Evolutionary conservation across 306 rosid species (phyloP), one percentile per base, ranked within the genome.

Genomic region (Lathyrus aphaca): DNA sequence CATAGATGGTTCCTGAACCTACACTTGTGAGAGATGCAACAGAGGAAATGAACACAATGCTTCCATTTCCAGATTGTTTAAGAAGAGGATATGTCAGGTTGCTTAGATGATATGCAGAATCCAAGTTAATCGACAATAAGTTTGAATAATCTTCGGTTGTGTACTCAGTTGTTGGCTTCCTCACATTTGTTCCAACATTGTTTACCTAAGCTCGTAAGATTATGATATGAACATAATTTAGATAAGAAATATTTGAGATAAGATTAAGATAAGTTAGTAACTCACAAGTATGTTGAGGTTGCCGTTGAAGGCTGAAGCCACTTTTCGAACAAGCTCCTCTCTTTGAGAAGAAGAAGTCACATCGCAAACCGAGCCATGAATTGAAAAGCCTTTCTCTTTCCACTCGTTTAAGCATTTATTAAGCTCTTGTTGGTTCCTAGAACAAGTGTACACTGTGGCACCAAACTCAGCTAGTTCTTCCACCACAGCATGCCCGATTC

Each of bases 401-500:
- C 98, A 93, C 62, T 86, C 84, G 54, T 88, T 70, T 3, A 93
- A 69, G 79, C 91, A 68, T 43, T 67, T 82, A n/a, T 69, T 66
- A 10, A 93, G 87, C 69, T 93, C 96, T 5, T 16, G 82, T 79
- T 82, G 85, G 43, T 90, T 93, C 71, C 97, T 81, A 5, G 98
- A 85, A 76, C 98, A 90, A 4, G 98, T 93, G 67, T 85, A 77
- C 29, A 93, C 94, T 11, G 74, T 66, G 2, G 90, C 94, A 23
- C 96, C 97, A 42, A 93, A 87, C 38, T 81, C 86, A n/a, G 94
- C 97, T 10, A 93, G 83, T 44, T 93, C 98, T 78, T 88, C 98
- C 79, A 93, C 96, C 49, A 90, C 87, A 14, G 97, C 88, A 56
- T 67, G 83, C 46, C 98, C 98, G 29, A 90, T 90, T 68, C 94